Percentiles rank a stretch among this genome's conserved stretches.
Conservation (phyloP, 2,329 filamentous ascomycete species). For the Hypomyces rosellus region DNA sequence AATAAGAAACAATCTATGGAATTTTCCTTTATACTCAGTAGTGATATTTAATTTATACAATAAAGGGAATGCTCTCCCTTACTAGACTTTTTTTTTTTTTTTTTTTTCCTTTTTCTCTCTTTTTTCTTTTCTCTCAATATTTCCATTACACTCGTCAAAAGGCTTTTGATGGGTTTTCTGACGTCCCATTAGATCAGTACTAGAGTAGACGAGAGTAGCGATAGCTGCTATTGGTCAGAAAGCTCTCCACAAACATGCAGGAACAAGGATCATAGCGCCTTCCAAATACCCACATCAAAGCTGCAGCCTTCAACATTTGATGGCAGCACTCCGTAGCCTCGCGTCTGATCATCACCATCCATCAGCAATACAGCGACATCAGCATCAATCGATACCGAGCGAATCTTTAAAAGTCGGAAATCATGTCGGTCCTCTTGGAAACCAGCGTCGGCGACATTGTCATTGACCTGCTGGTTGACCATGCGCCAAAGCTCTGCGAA, state of each 20-base stretch:
- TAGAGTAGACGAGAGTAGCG: neutral
- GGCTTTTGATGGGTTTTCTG: too few species aligned
- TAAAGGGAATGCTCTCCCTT: too few species aligned
- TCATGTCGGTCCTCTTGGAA: conserved; percentile 90
- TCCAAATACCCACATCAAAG: neutral
- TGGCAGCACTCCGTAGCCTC: neutral
- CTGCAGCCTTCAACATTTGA: neutral
- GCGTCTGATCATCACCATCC: neutral
- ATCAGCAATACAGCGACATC: too few species aligned
- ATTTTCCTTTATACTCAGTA: too few species aligned
- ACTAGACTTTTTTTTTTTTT: too few species aligned
- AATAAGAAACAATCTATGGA: too few species aligned
- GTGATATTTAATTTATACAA: too few species aligned
- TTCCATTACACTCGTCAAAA: too few species aligned
- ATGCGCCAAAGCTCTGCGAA: conserved; percentile 86
- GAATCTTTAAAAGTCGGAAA: neutral
- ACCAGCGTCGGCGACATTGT: conserved; percentile 91
- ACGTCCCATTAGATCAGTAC: neutral
- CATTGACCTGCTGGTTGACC: conserved; percentile 83
- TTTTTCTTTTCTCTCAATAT: too few species aligned
- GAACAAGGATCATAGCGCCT: neutral
- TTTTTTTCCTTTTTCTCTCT: too few species aligned
- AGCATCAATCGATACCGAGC: neutral
- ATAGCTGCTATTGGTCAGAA: neutral
- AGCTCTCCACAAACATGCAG: neutral